Conservation (phyloP, 1,284 basidiomycete genomes). For the Apiotrichum akiyoshidainum region DNA sequence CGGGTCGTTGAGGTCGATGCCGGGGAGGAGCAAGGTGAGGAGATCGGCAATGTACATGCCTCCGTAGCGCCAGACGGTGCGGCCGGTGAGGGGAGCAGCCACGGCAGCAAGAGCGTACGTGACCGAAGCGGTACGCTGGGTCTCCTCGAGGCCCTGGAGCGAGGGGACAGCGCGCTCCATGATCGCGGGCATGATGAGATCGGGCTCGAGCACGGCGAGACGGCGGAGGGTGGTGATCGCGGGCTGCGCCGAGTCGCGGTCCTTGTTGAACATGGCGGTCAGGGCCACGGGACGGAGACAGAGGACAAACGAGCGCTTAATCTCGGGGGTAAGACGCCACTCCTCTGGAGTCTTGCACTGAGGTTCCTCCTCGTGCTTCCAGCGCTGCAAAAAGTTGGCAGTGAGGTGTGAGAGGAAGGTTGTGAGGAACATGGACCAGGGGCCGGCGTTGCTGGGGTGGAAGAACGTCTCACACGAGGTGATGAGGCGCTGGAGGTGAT, state of each 20-base stretch:
- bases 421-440: conserved; percentile 58
- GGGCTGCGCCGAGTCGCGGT: conserved; percentile 53
- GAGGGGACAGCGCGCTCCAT: conserved; percentile 88
- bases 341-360: conserved; percentile 73
- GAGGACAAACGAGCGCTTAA: conserved; percentile 77
- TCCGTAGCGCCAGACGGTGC: conserved; percentile 68
- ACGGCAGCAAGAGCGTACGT: conserved; percentile 82
- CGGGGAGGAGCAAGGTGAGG: conserved; percentile 81
- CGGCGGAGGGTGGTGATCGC: conserved; percentile 52
- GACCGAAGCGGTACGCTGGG: conserved; percentile 85
- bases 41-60: conserved; percentile 87
- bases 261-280: conserved; percentile 92
- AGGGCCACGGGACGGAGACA: conserved; percentile 83
- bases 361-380: conserved; percentile 74
- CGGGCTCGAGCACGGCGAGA: conserved; percentile 75
- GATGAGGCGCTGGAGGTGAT: conserved; percentile 81
- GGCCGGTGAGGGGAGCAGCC: conserved; percentile 72
- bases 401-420: conserved; percentile 75
- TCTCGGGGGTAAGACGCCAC: conserved; percentile 73
- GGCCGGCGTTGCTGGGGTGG: conserved; percentile 53
- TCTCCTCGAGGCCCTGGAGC: conserved; percentile 90
- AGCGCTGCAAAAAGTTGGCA: conserved; percentile 78
- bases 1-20: conserved; percentile 75
- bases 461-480: conserved; percentile 79
- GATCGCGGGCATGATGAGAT: conserved; percentile 84